These are phyloP conservation scores for Mucuna pruriens DNA, from an alignment of 306 rosid species.

Conservation along the genomic window DNA sequence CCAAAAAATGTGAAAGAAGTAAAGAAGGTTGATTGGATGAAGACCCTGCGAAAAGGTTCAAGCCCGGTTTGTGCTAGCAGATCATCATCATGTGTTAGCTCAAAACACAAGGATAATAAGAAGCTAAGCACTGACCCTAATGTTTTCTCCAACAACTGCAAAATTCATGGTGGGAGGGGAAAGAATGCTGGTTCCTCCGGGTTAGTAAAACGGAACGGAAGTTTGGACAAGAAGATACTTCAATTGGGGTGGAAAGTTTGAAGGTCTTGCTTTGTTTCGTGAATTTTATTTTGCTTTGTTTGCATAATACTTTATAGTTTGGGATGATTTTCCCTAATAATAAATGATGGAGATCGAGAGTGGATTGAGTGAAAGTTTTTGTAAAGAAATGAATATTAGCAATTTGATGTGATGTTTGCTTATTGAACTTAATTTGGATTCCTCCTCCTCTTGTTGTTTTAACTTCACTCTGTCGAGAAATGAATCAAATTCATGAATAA, in stretches of 20 bases:
- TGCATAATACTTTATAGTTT: neutral
- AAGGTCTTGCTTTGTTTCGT: slow-evolving; percentile 6
- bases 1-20: slow-evolving; percentile 24
- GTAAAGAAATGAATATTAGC: neutral
- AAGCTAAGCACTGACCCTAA: neutral
- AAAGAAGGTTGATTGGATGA: slow-evolving; percentile 69
- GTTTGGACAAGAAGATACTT: slow-evolving; percentile 28
- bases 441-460: neutral
- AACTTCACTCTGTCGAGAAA: neutral
- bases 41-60: slow-evolving; percentile 49
- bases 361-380: slow-evolving; percentile 2
- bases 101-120: slow-evolving; percentile 14
- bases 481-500: neutral
- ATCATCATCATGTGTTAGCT: slow-evolving; percentile 24
- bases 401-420: neutral
- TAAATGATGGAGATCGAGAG: neutral
- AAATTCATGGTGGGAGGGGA: slow-evolving; percentile 17
- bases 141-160: neutral
- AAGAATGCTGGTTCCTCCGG: neutral
- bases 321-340: neutral
- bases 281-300: neutral
- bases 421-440: neutral
- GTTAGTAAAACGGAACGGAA: neutral
- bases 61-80: slow-evolving; percentile 34
- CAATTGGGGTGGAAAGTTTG: slow-evolving; percentile 52